These are phyloP conservation scores for Sonneratia alba DNA, from an alignment of 345 rosid genomes.

Conservation along the genomic window DNA sequence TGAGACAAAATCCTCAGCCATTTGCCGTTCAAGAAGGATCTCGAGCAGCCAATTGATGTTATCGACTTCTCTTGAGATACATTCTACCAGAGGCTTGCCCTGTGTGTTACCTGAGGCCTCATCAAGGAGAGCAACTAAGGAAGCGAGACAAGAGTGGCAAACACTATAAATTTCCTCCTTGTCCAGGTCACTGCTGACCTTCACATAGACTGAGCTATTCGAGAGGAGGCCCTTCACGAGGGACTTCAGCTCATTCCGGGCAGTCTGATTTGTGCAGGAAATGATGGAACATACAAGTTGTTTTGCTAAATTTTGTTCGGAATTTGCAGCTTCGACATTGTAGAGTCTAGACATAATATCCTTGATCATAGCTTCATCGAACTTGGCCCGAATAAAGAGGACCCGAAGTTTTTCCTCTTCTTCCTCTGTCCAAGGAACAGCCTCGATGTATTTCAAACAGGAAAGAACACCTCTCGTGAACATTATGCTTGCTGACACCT, in stretches of 20 bases:
- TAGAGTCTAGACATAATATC: conserved; percentile 62
- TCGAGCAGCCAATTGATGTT: conserved; percentile 80
- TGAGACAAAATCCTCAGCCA: conserved; percentile 77
- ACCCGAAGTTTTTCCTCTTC: conserved; percentile 81
- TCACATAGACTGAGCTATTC: conserved; percentile 84
- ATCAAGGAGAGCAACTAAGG: conserved; percentile 42
- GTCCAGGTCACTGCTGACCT: conserved; percentile 53
- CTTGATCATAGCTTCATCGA: conserved; percentile 38
- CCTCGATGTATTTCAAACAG: conserved; percentile 80
- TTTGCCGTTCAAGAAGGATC: conserved; percentile 63
- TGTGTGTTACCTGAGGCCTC: conserved; percentile 27
- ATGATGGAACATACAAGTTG: conserved; percentile 69
- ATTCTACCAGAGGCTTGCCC: conserved; percentile 53
- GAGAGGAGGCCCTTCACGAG: conserved; percentile 73
- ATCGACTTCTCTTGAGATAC: conserved; percentile 72
- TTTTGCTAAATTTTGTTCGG: conserved; percentile 46
- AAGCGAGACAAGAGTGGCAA: conserved; percentile 46
- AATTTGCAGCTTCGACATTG: conserved; percentile 24
- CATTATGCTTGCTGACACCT: conserved; percentile 73
- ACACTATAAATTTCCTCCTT: conserved; percentile 60
- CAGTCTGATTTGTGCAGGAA: conserved; percentile 42
- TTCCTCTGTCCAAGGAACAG: conserved; percentile 94
- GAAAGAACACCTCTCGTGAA: conserved; percentile 53
- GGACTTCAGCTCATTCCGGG: conserved; percentile 73
- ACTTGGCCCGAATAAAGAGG: conserved; percentile 41